A percentile compares a stretch with the other conserved stretches of the same genome.
Conservation (phyloP, 2,329 filamentous ascomycete genomes). For the Ophiosphaerella herpotricha region DNA sequence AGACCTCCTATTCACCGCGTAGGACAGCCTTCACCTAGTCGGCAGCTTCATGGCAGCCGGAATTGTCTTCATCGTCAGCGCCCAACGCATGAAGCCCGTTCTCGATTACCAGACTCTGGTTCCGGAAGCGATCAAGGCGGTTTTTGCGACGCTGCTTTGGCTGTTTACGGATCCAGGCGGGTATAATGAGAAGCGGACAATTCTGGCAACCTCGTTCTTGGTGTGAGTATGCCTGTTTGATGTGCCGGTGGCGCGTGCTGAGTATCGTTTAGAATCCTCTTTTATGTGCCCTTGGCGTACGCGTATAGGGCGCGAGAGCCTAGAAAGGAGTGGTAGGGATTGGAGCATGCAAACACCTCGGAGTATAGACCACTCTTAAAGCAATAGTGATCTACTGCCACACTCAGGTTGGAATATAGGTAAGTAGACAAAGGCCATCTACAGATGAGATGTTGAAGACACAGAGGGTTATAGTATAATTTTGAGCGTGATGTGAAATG, state of each 20-base stretch:
- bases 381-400: no score
- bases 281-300: not conserved
- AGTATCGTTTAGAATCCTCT: not conserved
- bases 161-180: not conserved
- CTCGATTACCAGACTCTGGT: not conserved
- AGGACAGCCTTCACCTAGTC: not conserved
- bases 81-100: not conserved
- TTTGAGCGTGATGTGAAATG: no score
- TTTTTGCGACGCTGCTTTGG: not conserved
- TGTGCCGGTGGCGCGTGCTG: not conserved
- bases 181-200: not conserved
- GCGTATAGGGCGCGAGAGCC: not conserved
- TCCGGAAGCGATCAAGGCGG: not conserved
- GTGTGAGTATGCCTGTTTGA: not conserved
- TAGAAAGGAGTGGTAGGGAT: not conserved
- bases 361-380: no score
- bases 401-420: no score
- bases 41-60: not conserved
- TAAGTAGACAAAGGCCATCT: no score
- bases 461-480: no score
- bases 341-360: not conserved
- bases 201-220: not conserved
- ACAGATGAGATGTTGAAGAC: no score
- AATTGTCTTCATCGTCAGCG: not conserved
- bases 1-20: not conserved